Percentiles rank a stretch among this genome's conserved stretches.
phyloP scores from a whole-genome alignment of 1,139 yeast species.

The Taphrina deformans region DNA sequence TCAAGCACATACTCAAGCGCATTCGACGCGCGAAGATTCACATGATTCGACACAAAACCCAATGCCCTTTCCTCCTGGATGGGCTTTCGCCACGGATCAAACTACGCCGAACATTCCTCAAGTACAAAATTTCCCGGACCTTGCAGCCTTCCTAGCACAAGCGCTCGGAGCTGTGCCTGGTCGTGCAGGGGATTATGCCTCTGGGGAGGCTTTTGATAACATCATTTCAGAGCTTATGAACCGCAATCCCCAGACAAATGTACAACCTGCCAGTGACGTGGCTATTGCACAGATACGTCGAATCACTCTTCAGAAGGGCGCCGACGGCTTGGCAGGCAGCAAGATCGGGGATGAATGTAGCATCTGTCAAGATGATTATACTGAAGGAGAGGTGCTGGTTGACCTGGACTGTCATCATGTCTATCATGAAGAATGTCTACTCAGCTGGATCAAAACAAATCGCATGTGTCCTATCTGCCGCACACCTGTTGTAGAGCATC shows the following conservation, averaged over 20 bases:
- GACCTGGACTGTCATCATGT: conserved; percentile 23
- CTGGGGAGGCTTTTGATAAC: conserved; percentile 22
- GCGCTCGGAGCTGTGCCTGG: conserved; percentile 18
- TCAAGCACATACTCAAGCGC: not conserved
- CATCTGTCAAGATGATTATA: conserved; percentile 26
- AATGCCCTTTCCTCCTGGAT: not conserved
- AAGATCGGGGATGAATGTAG: conserved; percentile 25
- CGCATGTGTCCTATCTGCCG: conserved; percentile 30
- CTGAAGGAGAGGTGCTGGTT: conserved; percentile 2
- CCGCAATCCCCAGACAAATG: conserved; percentile 28
- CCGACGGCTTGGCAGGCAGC: not conserved
- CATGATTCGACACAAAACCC: not conserved
- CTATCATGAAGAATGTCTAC: conserved; percentile 27
- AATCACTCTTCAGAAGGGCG: not conserved
- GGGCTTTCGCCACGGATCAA: not conserved
- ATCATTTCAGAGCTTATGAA: conserved; percentile 27
- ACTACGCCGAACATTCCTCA: not conserved
- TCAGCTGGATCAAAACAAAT: conserved; percentile 26
- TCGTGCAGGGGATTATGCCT: conserved; percentile 15
- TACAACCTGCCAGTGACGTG: conserved; percentile 1
- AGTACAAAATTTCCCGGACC: conserved; percentile 9
- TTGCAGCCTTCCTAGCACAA: conserved; percentile 19
- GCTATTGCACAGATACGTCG: conserved; percentile 8
- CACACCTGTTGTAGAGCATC: conserved; percentile 14
- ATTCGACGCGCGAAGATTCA: not conserved